Percentiles rank a stretch among this genome's conserved stretches.
phyloP scores from a whole-genome alignment of 805 yeast species.

The Kodamaea lidongshanica region DNA sequence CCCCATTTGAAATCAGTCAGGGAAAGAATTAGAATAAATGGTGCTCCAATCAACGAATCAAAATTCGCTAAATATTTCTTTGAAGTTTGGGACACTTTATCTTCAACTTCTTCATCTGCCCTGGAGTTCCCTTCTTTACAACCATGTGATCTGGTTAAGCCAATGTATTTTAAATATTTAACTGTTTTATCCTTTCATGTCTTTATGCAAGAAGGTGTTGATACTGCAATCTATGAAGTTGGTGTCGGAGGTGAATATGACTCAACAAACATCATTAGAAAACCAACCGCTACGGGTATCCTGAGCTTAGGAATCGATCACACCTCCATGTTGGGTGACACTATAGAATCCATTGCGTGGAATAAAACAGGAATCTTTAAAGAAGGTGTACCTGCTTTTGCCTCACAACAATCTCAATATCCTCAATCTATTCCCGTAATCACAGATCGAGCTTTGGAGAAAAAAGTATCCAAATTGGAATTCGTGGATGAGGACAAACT shows the following conservation, averaged over 20 bases:
- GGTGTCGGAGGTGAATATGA: conserved; percentile 98
- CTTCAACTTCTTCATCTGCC: conserved; percentile 49
- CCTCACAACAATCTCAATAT: conserved; percentile 47
- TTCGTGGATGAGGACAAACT: conserved; percentile 46
- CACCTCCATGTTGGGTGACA: conserved; percentile 76
- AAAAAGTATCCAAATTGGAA: conserved; percentile 37
- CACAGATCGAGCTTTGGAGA: conserved; percentile 63
- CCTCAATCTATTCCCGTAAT: conserved; percentile 53
- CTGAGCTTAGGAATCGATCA: conserved; percentile 90
- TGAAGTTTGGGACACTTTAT: conserved; percentile 85
- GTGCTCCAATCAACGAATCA: conserved; percentile 74
- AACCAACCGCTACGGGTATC: conserved; percentile 82
- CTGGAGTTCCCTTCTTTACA: conserved; percentile 55
- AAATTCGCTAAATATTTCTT: conserved; percentile 85
- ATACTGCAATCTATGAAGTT: conserved; percentile 92
- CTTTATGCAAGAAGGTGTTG: conserved; percentile 81
- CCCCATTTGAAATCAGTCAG: conserved; percentile 93
- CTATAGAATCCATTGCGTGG: conserved; percentile 89
- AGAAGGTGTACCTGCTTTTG: conserved; percentile 57
- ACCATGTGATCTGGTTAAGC: conserved; percentile 68
- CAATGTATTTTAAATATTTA: conserved; percentile 87
- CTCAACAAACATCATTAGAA: conserved; percentile 81
- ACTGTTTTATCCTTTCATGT: conserved; percentile 89
- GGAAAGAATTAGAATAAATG: conserved; percentile 85
- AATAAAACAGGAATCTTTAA: conserved; percentile 94